phyloP scores from a whole-genome alignment of 176 grass and related monocot genomes.

The Oropetium thomaeum region DNA sequence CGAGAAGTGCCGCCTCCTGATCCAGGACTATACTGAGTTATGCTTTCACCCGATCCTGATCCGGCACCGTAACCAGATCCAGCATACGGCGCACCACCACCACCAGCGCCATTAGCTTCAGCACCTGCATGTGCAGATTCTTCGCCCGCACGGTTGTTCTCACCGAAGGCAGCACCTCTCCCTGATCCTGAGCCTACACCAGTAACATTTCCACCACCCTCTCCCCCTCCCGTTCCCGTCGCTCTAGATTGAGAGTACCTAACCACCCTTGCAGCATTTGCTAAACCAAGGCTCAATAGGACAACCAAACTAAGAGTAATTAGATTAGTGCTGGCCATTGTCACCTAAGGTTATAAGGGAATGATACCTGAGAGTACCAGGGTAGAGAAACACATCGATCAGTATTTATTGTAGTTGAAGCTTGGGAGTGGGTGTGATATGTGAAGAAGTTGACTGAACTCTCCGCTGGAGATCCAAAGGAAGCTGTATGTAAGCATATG shows the following conservation, averaged over 20 bases:
- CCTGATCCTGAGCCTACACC: not conserved
- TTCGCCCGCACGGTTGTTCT: not conserved
- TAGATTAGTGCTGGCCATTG: not conserved
- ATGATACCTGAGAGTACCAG: not conserved
- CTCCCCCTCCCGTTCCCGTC: not conserved
- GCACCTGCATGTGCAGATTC: not conserved
- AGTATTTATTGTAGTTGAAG: not conserved
- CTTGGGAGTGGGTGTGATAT: not conserved
- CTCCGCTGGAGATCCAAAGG: not conserved
- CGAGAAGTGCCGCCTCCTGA: not conserved
- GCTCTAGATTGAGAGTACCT: not conserved
- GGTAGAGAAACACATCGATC: not conserved
- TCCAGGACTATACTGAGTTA: not conserved
- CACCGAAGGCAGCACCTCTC: not conserved
- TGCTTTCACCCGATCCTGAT: not conserved
- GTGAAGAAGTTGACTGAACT: no score
- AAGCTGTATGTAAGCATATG: not conserved
- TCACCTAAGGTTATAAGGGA: not conserved
- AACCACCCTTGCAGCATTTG: slow-evolving; percentile 12
- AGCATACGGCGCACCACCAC: not conserved
- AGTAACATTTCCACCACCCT: not conserved
- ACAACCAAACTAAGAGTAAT: not conserved
- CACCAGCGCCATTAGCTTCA: not conserved
- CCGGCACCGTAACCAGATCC: not conserved
- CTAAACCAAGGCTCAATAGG: not conserved